Conservation (phyloP, 1,139 yeast genomes). For the Pichia sp. region DNA sequence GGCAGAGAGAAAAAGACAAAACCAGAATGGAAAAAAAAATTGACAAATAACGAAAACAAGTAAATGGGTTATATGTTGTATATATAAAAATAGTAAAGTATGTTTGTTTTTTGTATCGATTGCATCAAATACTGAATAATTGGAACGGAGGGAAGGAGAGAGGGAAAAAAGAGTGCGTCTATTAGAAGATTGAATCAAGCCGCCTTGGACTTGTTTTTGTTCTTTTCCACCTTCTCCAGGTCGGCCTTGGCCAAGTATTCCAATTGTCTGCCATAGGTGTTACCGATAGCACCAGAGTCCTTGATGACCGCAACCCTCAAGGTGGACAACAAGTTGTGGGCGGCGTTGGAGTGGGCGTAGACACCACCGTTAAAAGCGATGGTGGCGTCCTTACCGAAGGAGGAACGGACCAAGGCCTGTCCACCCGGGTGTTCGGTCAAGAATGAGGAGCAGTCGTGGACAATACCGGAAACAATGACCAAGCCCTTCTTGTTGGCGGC, state of each 20-base stretch:
- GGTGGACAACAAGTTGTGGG: constrained; percentile 89
- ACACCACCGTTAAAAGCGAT: constrained; percentile 98
- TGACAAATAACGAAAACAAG: background rate
- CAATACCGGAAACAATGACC: constrained; percentile 87
- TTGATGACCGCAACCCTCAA: constrained; percentile 93
- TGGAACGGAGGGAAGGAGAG: background rate
- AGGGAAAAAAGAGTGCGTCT: background rate
- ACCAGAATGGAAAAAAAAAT: background rate
- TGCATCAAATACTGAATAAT: background rate
- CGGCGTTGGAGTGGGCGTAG: constrained; percentile 94
- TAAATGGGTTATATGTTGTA: background rate
- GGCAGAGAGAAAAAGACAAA: background rate
- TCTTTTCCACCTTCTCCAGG: constrained; percentile 8
- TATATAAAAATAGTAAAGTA: background rate
- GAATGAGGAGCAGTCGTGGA: constrained; percentile 83
- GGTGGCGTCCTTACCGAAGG: constrained; percentile 94
- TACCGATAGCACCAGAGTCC: constrained; percentile 52
- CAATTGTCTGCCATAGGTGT: constrained; percentile 52
- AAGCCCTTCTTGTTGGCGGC: constrained; percentile 55
- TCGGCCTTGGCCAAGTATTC: constrained; percentile 45
- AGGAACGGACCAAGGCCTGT: constrained; percentile 75
- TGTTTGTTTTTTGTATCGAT: background rate
- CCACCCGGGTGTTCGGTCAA: constrained; percentile 98
- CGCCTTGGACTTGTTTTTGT: background rate
- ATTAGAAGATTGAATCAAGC: background rate